These are phyloP conservation scores for Westerdykella ornata DNA, from an alignment of 2,329 filamentous ascomycete genomes.

Conservation along the genomic window DNA sequence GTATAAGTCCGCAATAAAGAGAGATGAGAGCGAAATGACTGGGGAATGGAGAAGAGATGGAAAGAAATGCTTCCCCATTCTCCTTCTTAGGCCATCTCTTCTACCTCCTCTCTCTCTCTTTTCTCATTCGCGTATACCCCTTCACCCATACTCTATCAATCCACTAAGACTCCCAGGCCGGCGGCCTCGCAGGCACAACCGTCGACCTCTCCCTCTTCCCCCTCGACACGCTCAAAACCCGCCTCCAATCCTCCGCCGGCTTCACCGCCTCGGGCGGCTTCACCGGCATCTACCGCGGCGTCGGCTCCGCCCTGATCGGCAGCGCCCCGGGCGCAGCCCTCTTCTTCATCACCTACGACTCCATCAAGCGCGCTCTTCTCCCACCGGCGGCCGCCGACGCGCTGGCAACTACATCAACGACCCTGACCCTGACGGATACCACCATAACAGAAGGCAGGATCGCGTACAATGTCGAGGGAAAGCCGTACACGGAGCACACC, in stretches of 20 bases:
- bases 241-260: conserved; percentile 73
- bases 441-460: conserved; percentile 2
- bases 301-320: conserved; percentile 82
- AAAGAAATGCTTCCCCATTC: too few relatives aligned
- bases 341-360: conserved; percentile 95
- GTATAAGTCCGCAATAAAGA: neutral
- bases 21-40: too few relatives aligned
- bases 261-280: conserved; percentile 83
- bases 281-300: conserved; percentile 83
- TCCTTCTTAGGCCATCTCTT: too few relatives aligned
- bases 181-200: conserved; percentile 85
- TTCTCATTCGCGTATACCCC: neutral
- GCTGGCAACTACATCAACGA: neutral
- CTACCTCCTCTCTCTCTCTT: neutral
- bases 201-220: conserved; percentile 96
- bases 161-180: conserved; percentile 51
- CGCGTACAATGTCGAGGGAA: conserved; percentile 20
- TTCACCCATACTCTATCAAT: neutral
- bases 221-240: conserved; percentile 97
- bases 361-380: conserved; percentile 46
- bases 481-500: conserved; percentile 12
- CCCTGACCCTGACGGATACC: neutral
- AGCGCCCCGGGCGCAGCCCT: conserved; percentile 90
- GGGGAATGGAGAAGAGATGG: too few relatives aligned
- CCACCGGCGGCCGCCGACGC: conserved; percentile 1